These are phyloP conservation scores for Vicia villosa DNA, from an alignment of 306 rosid genomes.

Conservation along the genomic window DNA sequence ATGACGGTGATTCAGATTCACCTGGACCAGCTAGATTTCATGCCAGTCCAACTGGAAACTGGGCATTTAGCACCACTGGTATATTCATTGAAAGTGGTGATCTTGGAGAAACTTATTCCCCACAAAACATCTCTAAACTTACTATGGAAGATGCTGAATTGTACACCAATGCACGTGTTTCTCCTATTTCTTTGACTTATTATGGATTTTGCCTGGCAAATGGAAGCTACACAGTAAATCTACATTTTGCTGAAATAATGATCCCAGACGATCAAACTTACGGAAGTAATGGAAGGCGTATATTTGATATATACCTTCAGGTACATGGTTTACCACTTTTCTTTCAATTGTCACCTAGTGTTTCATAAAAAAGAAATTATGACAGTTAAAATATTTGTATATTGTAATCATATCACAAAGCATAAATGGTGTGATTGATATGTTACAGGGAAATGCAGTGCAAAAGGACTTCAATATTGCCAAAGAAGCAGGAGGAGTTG, in stretches of 20 bases:
- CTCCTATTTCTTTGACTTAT: constrained; percentile 65
- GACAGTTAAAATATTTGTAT: too few relatives aligned
- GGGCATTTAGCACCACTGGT: constrained; percentile 65
- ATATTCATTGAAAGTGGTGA: constrained; percentile 20
- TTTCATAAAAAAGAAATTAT: not conserved
- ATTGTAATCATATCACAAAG: not conserved
- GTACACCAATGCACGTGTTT: constrained; percentile 61
- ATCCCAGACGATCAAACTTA: constrained; percentile 27
- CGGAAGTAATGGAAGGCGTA: constrained; percentile 51
- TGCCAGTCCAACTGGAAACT: constrained; percentile 19
- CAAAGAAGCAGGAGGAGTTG: constrained; percentile 43
- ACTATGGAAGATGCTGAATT: constrained; percentile 34
- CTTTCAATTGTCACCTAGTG: not conserved
- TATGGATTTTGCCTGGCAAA: constrained; percentile 53
- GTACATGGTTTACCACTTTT: constrained; percentile 15
- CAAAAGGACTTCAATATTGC: constrained; percentile 58
- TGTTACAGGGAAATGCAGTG: constrained; percentile 40
- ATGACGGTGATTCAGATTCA: not conserved
- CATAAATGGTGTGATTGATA: not conserved
- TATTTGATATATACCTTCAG: constrained; percentile 57
- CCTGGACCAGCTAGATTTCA: not conserved
- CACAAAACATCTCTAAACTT: not conserved
- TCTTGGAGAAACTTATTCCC: not conserved
- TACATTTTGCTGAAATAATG: constrained; percentile 60
- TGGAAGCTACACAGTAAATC: constrained; percentile 48